A percentile compares a stretch with the other conserved stretches of the same genome.
Evolutionary conservation across 345 rosid genomes (phyloP).

Genomic region (Microcos paniculata): DNA sequence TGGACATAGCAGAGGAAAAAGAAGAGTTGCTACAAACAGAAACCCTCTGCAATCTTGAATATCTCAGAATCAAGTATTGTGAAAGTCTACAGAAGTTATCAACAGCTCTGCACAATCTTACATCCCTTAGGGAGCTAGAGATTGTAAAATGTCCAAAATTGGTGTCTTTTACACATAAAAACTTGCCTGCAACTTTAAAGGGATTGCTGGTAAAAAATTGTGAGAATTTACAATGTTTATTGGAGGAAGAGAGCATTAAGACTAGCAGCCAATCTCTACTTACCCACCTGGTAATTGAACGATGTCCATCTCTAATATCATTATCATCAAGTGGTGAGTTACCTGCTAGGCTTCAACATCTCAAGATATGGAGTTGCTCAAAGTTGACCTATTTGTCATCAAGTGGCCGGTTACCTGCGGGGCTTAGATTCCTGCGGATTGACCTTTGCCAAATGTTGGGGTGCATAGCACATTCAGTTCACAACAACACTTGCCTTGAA

Average conservation of each 20-base stretch:
- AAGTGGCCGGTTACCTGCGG: conserved; percentile 12
- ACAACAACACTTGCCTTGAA: conserved; percentile 7
- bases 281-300: neutral
- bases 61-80: neutral
- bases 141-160: conserved; percentile 18
- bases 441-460: conserved; percentile 12
- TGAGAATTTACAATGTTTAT: conserved; percentile 10
- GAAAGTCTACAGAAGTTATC: conserved; percentile 14
- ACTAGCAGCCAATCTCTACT: neutral
- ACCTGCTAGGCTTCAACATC: conserved; percentile 9
- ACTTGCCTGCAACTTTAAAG: conserved; percentile 13
- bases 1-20: neutral
- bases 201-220: conserved; percentile 2
- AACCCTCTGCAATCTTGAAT: conserved; percentile 10
- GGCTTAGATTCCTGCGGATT: conserved; percentile 10
- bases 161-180: neutral
- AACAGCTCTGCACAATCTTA: neutral
- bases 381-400: conserved; percentile 11
- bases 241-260: neutral
- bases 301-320: conserved; percentile 15
- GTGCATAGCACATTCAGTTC: conserved; percentile 5
- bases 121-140: conserved; percentile 10
- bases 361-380: conserved; percentile 1
- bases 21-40: neutral
- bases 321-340: conserved; percentile 14